A percentile compares a stretch with the other conserved stretches of the same genome.
These are phyloP conservation scores for Sicyos edulis DNA, from an alignment of 306 rosid species.

Conservation along the genomic window DNA sequence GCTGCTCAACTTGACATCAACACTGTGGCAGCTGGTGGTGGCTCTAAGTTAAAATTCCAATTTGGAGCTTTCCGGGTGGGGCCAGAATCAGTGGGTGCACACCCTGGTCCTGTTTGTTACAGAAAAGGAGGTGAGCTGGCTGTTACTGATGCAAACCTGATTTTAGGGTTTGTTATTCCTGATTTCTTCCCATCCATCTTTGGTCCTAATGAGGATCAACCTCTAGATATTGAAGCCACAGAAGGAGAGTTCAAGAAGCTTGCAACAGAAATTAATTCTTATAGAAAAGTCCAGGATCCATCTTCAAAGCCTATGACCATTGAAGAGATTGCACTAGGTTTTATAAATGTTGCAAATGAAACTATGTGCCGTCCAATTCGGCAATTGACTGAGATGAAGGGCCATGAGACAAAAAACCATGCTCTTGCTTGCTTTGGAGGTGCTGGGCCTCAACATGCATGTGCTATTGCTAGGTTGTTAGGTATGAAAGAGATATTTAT, in stretches of 20 bases:
- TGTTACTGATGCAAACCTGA: constrained; percentile 87
- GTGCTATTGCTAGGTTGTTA: constrained; percentile 89
- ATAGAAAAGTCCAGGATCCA: constrained; percentile 57
- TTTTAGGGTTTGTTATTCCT: constrained; percentile 82
- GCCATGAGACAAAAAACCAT: constrained; percentile 87
- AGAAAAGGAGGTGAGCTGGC: constrained; percentile 91
- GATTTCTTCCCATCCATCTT: constrained; percentile 88
- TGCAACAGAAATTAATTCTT: constrained; percentile 57
- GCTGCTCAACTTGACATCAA: constrained; percentile 96
- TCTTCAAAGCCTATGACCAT: constrained; percentile 67
- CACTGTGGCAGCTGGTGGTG: constrained; percentile 98
- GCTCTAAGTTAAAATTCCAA: constrained; percentile 81
- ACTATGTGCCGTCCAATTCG: constrained; percentile 96
- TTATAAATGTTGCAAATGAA: constrained; percentile 91
- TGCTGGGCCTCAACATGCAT: constrained; percentile 97
- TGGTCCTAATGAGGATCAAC: constrained; percentile 75
- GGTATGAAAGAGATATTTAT: constrained; percentile 89
- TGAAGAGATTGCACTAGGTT: constrained; percentile 80
- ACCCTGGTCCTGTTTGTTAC: constrained; percentile 94
- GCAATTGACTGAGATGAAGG: constrained; percentile 95
- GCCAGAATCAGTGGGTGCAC: constrained; percentile 97
- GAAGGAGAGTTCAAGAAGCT: constrained; percentile 67
- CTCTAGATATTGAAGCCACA: constrained; percentile 63
- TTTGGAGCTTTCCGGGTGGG: constrained; percentile 83
- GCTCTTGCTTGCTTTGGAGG: constrained; percentile 99